Evolutionary conservation across 345 rosid species (phyloP), one percentile per base, ranked within the genome.

Genomic region (Corchorus capsularis): DNA sequence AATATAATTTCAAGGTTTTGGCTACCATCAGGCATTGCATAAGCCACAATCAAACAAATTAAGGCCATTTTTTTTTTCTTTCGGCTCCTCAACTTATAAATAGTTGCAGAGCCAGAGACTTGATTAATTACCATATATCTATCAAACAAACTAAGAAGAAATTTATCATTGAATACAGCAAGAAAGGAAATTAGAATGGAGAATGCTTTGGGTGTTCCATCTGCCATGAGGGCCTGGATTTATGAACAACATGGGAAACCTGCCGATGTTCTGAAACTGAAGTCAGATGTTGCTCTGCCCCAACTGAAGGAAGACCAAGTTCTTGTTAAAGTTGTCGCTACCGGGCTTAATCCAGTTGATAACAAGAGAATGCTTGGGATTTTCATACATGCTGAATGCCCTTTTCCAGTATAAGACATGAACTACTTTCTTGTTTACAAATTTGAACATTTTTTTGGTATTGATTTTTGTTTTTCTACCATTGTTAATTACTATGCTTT

Each of bases 301-400:
- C 85, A 88, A 78, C 63, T 92, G 80, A 82, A 86, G 74, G 93
- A 91, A 50, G 94, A 94, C 63, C 94, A 92, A 83, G 97, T 94
- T 47, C 76, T 94, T 78, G 75, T 94, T 55, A 94, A 91, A 80
- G 98, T 90, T 54, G 82, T 78, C 59, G 95, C 98, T 74, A 94
- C 94, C n/a, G 98, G 89, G 63, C 94, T 94, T 66, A 94, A 92
- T 75, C 97, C 96, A 27, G 93, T 88, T 57, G 98, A 94, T 74
- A 86, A 77, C 7, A 94, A 94, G 74, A 82, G 98, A 75, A 85
- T 93, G 77, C 88, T 84, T 84, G 97, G 97, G 14, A 90, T 92
- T 57, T 94, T 94, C 80, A 90, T 92, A 85, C 89, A 94, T 76
- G 87, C 98, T 1, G 98, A 93, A 78, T 89, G 91, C 50, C 89